Percentiles rank a stretch among this genome's conserved stretches.
Evolutionary conservation across 441 rosid genomes (phyloP).

Genomic region (Gossypium davidsonii): DNA sequence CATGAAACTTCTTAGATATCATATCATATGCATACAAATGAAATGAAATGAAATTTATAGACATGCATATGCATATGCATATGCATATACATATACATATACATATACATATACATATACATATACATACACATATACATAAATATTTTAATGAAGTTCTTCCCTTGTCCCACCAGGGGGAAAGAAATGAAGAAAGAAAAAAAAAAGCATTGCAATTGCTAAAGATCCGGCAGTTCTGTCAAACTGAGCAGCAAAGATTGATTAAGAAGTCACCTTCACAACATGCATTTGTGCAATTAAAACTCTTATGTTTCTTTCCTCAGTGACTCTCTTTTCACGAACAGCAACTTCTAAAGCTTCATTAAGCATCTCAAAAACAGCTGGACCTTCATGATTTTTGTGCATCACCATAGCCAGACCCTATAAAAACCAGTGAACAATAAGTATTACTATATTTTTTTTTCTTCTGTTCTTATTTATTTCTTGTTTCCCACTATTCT

Average conservation of each 20-base stretch:
- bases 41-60: not conserved
- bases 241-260: not conserved
- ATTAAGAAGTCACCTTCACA: conserved; percentile 43
- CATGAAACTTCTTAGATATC: not conserved
- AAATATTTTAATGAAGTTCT: not conserved
- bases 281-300: conserved; percentile 84
- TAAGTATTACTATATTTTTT: not conserved
- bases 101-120: not conserved
- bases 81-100: no score
- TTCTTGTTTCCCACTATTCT: not conserved
- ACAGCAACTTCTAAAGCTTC: conserved; percentile 60
- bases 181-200: not conserved
- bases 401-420: conserved; percentile 92
- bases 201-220: not conserved
- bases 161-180: no score
- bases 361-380: conserved; percentile 73
- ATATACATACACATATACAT: not conserved
- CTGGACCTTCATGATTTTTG: conserved; percentile 63
- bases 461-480: not conserved
- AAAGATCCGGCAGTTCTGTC: not conserved
- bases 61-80: no score
- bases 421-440: conserved; percentile 29
- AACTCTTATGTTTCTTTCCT: conserved; percentile 77
- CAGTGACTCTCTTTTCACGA: conserved; percentile 49
- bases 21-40: not conserved